Conservation (phyloP, 169 alveolate species). For the Cryptosporidium canis region DNA sequence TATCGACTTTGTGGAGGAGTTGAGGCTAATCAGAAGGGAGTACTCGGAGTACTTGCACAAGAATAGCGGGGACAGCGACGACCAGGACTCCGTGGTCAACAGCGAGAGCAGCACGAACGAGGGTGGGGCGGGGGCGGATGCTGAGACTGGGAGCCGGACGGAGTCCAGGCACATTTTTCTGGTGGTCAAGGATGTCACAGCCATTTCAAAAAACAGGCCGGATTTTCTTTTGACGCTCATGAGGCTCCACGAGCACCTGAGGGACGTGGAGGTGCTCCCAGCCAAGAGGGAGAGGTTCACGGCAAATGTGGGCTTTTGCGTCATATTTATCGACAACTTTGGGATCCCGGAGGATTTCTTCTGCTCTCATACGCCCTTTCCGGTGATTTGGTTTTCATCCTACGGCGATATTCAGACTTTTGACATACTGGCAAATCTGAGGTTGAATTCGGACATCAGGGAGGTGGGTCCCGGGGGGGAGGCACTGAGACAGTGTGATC, state of each 20-base stretch:
- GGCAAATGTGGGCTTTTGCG: neutral
- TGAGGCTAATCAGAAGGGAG: constrained; percentile 29
- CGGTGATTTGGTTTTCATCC: constrained; percentile 55
- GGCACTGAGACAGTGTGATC: neutral
- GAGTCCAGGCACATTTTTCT: constrained; percentile 24
- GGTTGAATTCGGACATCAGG: neutral
- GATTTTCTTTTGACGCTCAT: constrained; percentile 39
- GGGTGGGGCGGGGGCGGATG: neutral
- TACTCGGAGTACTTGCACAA: neutral
- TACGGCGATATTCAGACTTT: constrained; percentile 39
- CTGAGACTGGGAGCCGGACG: neutral
- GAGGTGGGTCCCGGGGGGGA: neutral
- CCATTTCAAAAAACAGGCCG: constrained; percentile 51
- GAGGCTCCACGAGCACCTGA: constrained; percentile 46
- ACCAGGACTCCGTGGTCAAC: neutral
- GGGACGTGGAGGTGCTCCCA: constrained; percentile 26
- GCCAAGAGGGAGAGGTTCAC: neutral
- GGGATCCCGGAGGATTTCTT: constrained; percentile 65
- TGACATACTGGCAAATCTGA: constrained; percentile 17
- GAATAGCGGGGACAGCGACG: neutral
- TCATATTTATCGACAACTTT: constrained; percentile 53
- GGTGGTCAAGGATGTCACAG: constrained; percentile 45
- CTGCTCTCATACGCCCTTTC: constrained; percentile 39
- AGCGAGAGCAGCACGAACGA: neutral
- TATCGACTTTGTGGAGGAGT: constrained; percentile 46